Percentiles rank a stretch among this genome's conserved stretches.
These are phyloP conservation scores for Citropsis articulata DNA, from an alignment of 345 rosid genomes.

Conservation along the genomic window DNA sequence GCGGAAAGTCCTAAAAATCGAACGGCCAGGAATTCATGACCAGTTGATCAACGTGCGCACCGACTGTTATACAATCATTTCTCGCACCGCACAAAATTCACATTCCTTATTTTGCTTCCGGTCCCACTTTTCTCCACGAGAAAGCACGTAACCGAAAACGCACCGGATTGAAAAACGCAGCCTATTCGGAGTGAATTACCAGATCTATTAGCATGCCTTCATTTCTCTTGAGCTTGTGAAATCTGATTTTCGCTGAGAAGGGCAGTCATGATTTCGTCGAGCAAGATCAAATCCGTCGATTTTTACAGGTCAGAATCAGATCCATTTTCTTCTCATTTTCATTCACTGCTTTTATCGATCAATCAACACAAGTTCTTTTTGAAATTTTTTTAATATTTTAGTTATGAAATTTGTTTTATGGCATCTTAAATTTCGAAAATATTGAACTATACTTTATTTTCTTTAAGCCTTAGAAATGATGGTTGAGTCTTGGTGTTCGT, in stretches of 20 bases:
- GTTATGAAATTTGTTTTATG: background rate
- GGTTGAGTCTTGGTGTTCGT: background rate
- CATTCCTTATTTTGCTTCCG: background rate
- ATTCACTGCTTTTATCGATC: background rate
- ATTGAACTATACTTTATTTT: background rate
- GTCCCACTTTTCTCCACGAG: background rate
- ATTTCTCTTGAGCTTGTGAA: background rate
- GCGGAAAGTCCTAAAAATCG: background rate
- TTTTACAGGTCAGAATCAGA: slow-evolving; percentile 66
- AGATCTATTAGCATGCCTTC: slow-evolving; percentile 17
- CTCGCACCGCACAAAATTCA: background rate
- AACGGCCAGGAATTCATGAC: background rate
- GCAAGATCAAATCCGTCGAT: slow-evolving; percentile 71
- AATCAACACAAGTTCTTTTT: background rate
- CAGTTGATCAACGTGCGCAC: background rate
- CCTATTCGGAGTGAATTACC: background rate
- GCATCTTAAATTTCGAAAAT: background rate
- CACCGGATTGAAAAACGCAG: background rate
- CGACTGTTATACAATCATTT: background rate
- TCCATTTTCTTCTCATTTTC: slow-evolving; percentile 6
- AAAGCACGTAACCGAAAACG: background rate
- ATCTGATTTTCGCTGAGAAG: background rate
- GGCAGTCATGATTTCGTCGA: slow-evolving; percentile 52
- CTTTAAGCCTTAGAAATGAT: background rate
- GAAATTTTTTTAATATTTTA: background rate